Evolutionary conservation across 2,329 filamentous ascomycete species (phyloP).

Genomic region (Exserohilum turcica): DNA sequence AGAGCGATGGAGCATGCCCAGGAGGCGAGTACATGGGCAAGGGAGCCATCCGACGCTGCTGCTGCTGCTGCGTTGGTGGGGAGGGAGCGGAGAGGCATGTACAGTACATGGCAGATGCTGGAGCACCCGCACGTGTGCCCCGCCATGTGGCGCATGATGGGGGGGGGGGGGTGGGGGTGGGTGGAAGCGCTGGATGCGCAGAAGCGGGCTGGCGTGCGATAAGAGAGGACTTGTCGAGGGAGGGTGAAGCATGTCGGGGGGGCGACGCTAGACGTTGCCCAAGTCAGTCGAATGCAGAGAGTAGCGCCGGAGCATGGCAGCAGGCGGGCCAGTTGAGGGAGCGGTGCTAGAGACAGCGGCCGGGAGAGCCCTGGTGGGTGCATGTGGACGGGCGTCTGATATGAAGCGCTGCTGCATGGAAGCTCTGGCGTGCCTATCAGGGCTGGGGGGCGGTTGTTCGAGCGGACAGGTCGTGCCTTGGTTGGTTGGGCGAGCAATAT

Average conservation of each 20-base stretch:
- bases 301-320: slow-evolving; percentile 2
- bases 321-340: not conserved
- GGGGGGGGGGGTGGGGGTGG: too few species aligned
- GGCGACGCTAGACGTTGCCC: not conserved
- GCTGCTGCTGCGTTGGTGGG: not conserved
- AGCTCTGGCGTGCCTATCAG: slow-evolving; percentile 29
- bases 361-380: slow-evolving; percentile 21
- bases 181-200: slow-evolving; percentile 21
- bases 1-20: not conserved
- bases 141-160: slow-evolving; percentile 21
- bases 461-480: slow-evolving; percentile 22
- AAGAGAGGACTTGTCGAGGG: not conserved
- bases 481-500: slow-evolving; percentile 42
- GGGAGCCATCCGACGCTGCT: not conserved
- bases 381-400: slow-evolving; percentile 34
- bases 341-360: slow-evolving; percentile 18
- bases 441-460: slow-evolving; percentile 17
- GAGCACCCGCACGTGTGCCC: not conserved
- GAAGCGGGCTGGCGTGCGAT: slow-evolving; percentile 4
- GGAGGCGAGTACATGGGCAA: not conserved
- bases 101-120: not conserved
- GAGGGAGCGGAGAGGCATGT: not conserved
- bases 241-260: slow-evolving; percentile 3
- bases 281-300: not conserved
- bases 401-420: slow-evolving; percentile 30